Evolutionary conservation across 371 early-diverging fungal genomes (phyloP), one percentile per base, ranked within the genome.

Genomic region (Rhizopus arrhizus): DNA sequence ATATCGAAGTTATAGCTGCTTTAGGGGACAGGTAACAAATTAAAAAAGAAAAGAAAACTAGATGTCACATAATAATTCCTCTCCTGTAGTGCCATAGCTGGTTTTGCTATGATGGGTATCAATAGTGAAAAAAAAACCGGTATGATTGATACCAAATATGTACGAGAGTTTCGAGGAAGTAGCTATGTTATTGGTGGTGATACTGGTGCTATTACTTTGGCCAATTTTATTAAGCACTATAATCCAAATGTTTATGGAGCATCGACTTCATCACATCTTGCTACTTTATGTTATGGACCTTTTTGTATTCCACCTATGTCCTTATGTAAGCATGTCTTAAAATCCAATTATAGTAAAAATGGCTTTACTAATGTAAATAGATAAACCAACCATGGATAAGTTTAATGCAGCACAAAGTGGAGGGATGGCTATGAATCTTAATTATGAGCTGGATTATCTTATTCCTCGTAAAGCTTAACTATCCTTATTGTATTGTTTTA

Each of bases 391-490:
- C 13, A 52, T 28, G 28, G 75, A 75, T 51, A 58, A 64, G 9
- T 33, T 75, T 13, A 75, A 75, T 53, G 75, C 60, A 36, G 75
- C 70, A 36, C 67, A 65, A 58, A 69, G 70, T 58, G 73, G 70
- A 28, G 68, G 58, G 13, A 36, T 72, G 38, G 73, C 66, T 2
- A 58, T 48, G 43, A 70, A 72, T 16, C 56, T 75, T 35, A 38
- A 67, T 11, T 47, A 54, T 15, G 65, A 75, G 50, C 38, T 72
- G 12, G 62, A 70, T 40, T 75, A 75, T 59, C 62, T 75, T 43
- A 70, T 70, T 45, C 64, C 66, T 50, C 60, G 70, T 69, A 65
- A 50, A 2, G 40, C 12, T 10, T 40, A 40, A 10, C 8, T 33
- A 33, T 6, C 12, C n/a, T 52, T 7, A 40, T 40, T 40, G 2